Conservation (phyloP, 371 early-diverging fungal species). For the Mortierella sp. region DNA sequence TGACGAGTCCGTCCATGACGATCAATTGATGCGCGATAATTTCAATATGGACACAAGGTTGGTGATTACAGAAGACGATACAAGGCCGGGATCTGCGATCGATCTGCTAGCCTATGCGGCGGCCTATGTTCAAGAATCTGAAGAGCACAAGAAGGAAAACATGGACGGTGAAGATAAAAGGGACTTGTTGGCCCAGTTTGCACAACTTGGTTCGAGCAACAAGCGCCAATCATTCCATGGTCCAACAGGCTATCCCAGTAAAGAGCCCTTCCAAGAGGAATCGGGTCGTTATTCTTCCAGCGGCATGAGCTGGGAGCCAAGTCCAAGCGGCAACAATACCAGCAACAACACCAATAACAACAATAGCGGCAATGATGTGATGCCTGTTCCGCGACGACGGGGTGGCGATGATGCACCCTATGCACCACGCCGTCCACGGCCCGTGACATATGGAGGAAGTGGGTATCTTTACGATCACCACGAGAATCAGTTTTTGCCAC, state of each 20-base stretch:
- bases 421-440: constrained; percentile 40
- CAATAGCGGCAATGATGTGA: constrained; percentile 17
- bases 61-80: constrained; percentile 48
- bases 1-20: constrained; percentile 46
- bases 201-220: constrained; percentile 29
- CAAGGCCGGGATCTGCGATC: constrained; percentile 46
- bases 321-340: constrained; percentile 7
- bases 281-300: constrained; percentile 24
- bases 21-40: constrained; percentile 46
- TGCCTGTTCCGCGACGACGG: constrained; percentile 35
- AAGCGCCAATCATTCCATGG: constrained; percentile 52
- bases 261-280: constrained; percentile 39
- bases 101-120: constrained; percentile 51
- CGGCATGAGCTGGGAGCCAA: constrained; percentile 41
- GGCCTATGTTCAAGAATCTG: constrained; percentile 42
- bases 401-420: constrained; percentile 35
- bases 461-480: constrained; percentile 48
- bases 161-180: constrained; percentile 27
- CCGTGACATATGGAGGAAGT: constrained; percentile 50
- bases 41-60: constrained; percentile 50
- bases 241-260: constrained; percentile 43
- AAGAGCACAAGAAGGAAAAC: constrained; percentile 45
- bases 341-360: neutral
- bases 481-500: constrained; percentile 42
- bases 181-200: constrained; percentile 13